Evolutionary conservation across 2,329 filamentous ascomycete genomes (phyloP).

Genomic region (Arthrobotrys musiformis): DNA sequence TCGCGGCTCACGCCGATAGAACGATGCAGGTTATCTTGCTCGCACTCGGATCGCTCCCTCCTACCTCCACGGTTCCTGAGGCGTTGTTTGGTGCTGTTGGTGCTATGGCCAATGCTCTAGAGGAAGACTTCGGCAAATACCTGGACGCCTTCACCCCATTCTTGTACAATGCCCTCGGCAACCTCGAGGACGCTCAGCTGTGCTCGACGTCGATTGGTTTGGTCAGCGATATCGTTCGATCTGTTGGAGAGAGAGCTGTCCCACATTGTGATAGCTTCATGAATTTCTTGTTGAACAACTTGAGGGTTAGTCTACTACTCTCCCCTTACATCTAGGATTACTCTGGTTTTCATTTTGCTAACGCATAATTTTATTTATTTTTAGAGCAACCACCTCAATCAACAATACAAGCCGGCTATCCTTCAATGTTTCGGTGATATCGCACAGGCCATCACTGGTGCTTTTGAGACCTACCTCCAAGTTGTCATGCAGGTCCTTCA

Average conservation of each 20-base stretch:
- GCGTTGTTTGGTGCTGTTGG: constrained; percentile 92
- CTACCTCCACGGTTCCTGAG: constrained; percentile 94
- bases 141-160: constrained; percentile 95
- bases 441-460: constrained; percentile 88
- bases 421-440: constrained; percentile 98
- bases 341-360: constrained; percentile 11
- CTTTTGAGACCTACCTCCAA: constrained; percentile 91
- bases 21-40: constrained; percentile 92
- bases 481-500: constrained; percentile 94
- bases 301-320: constrained; percentile 80
- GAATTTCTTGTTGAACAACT: constrained; percentile 94
- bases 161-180: constrained; percentile 91
- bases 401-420: constrained; percentile 98
- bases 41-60: constrained; percentile 78
- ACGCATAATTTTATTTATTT: constrained; percentile 10
- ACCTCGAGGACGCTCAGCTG: constrained; percentile 92
- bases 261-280: constrained; percentile 98
- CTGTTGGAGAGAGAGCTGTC: constrained; percentile 87
- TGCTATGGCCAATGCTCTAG: constrained; percentile 87
- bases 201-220: constrained; percentile 98
- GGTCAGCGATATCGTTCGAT: constrained; percentile 94
- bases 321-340: too few relatives aligned
- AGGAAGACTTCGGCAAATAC: constrained; percentile 94
- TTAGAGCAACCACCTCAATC: constrained; percentile 83
- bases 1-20: constrained; percentile 86